A percentile compares a stretch with the other conserved stretches of the same genome.
phyloP scores from a whole-genome alignment of 345 rosid species.

The Firmiana major region DNA sequence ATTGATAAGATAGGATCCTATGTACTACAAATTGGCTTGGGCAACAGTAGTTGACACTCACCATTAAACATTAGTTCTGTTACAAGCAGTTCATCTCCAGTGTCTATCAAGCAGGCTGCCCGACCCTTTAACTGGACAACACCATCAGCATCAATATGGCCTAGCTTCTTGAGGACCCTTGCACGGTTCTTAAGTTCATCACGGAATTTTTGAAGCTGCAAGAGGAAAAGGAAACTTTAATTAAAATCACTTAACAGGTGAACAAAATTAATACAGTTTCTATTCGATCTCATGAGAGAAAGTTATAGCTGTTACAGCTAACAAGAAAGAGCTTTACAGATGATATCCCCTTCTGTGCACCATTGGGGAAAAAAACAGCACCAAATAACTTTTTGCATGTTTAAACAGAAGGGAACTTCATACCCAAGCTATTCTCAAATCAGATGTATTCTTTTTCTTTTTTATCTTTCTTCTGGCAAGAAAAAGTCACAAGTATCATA shows the following conservation, averaged over 20 bases:
- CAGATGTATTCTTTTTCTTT: background rate
- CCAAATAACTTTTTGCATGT: background rate
- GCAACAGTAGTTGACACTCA: slow-evolving; percentile 21
- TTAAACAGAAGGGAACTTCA: background rate
- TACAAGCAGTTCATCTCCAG: slow-evolving; percentile 98
- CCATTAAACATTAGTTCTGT: slow-evolving; percentile 99
- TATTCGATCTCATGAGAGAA: background rate
- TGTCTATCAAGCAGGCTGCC: slow-evolving; percentile 98
- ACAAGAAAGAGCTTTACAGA: background rate
- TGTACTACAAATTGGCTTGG: slow-evolving; percentile 6
- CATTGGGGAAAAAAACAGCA: background rate
- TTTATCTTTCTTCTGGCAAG: background rate
- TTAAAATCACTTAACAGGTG: background rate
- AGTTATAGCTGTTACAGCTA: background rate
- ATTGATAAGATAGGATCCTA: slow-evolving; percentile 9
- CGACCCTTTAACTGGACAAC: slow-evolving; percentile 91
- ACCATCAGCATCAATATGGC: slow-evolving; percentile 84
- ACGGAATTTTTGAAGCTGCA: slow-evolving; percentile 90
- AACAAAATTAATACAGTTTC: background rate
- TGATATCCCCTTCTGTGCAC: background rate
- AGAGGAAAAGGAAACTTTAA: slow-evolving; percentile 9
- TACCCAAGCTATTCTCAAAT: background rate
- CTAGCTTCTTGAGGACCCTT: slow-evolving; percentile 89
- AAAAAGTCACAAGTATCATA: background rate
- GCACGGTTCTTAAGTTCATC: slow-evolving; percentile 94